phyloP scores from a whole-genome alignment of 352 stramenopile genomes.

The Phytophthora podocarpi region DNA sequence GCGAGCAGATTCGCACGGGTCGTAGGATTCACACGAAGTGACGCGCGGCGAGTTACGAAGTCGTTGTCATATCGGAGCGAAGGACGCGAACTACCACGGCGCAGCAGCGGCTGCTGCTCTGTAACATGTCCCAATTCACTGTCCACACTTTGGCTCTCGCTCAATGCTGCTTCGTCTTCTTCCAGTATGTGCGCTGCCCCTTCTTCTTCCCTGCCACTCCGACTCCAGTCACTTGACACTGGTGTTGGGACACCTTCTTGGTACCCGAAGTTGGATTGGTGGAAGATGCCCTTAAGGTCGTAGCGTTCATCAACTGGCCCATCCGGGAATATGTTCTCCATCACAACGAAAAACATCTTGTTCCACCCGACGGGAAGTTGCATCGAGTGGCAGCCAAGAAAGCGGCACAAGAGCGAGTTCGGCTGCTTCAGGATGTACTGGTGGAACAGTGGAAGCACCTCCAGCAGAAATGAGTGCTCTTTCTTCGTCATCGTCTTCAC shows the following conservation, averaged over 20 bases:
- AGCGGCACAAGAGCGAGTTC: conserved; percentile 79
- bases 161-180: conserved; percentile 37
- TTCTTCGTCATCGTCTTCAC: conserved; percentile 92
- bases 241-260: conserved; percentile 50
- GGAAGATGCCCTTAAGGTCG: conserved; percentile 85
- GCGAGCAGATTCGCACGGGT: conserved; percentile 76
- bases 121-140: conserved; percentile 42
- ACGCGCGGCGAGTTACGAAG: conserved; percentile 72
- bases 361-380: conserved; percentile 90
- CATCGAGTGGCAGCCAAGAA: conserved; percentile 88
- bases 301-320: conserved; percentile 81
- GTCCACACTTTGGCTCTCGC: conserved; percentile 32
- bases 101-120: conserved; percentile 63
- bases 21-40: conserved; percentile 70
- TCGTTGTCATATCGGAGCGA: conserved; percentile 80
- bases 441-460: conserved; percentile 83
- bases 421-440: conserved; percentile 87
- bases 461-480: conserved; percentile 84
- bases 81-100: conserved; percentile 57
- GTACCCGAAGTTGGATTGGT: conserved; percentile 59
- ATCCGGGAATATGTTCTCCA: conserved; percentile 88
- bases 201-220: conserved; percentile 39
- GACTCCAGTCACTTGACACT: conserved; percentile 42
- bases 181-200: conserved; percentile 14
- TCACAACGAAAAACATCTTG: conserved; percentile 91